Percentiles rank a stretch among this genome's conserved stretches.
Evolutionary conservation across 768 basidiomycete species (phyloP).

Genomic region (Arthromyces matolae): DNA sequence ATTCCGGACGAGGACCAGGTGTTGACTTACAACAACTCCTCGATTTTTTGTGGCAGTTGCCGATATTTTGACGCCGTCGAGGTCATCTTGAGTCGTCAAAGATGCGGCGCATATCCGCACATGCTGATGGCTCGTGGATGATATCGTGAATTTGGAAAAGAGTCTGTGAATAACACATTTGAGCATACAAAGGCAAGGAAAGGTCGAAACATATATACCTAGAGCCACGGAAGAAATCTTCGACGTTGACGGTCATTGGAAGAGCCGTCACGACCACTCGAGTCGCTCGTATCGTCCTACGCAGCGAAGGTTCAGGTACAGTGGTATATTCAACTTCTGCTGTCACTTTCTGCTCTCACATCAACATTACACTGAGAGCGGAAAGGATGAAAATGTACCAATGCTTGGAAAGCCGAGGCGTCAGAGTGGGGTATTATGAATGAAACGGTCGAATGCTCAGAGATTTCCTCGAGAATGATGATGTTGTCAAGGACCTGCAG

Average conservation of each 20-base stretch:
- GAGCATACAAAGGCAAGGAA: not conserved
- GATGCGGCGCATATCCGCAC: slow-evolving; percentile 68
- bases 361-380: slow-evolving; percentile 1
- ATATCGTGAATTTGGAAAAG: slow-evolving; percentile 88
- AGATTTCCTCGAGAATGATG: slow-evolving; percentile 46
- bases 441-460: slow-evolving; percentile 41
- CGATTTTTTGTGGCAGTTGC: slow-evolving; percentile 44
- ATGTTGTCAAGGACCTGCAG: slow-evolving; percentile 39
- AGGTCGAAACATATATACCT: slow-evolving; percentile 44
- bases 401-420: slow-evolving; percentile 52
- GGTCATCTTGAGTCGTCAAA: slow-evolving; percentile 43
- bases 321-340: slow-evolving; percentile 70
- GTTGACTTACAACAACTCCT: slow-evolving; percentile 42
- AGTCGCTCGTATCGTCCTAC: slow-evolving; percentile 51
- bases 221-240: slow-evolving; percentile 90
- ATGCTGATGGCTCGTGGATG: slow-evolving; percentile 72
- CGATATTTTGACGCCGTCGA: slow-evolving; percentile 49
- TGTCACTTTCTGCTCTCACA: slow-evolving; percentile 54
- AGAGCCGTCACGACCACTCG: slow-evolving; percentile 63
- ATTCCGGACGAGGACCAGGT: not conserved
- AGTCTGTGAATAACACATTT: slow-evolving; percentile 44
- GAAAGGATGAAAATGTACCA: slow-evolving; percentile 41
- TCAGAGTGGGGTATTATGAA: slow-evolving; percentile 66
- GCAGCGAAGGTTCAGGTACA: slow-evolving; percentile 43
- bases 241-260: slow-evolving; percentile 89